Percentiles rank a stretch among this genome's conserved stretches.
phyloP scores from a whole-genome alignment of 2,329 filamentous ascomycete genomes.

The Calonectria honghensis region DNA sequence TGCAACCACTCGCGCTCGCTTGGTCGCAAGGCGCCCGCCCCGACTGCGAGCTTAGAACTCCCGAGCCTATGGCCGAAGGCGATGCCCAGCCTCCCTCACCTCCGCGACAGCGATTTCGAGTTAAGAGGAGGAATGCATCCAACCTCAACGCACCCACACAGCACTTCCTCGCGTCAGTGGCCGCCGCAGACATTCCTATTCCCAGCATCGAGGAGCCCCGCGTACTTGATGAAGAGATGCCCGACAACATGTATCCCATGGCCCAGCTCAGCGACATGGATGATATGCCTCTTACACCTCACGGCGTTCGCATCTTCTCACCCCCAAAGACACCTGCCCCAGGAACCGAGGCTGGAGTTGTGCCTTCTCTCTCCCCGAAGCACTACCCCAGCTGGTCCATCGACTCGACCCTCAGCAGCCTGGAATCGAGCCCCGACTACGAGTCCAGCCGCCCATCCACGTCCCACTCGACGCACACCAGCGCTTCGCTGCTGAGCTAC shows the following conservation, averaged over 20 bases:
- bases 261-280: constrained; percentile 60
- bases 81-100: constrained; percentile 67
- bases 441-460: constrained; percentile 77
- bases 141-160: constrained; percentile 75
- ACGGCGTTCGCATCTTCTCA: constrained; percentile 66
- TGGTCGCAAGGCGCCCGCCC: constrained; percentile 66
- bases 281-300: constrained; percentile 54
- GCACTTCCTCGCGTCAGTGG: constrained; percentile 80
- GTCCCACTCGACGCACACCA: constrained; percentile 76
- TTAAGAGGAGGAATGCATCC: constrained; percentile 74
- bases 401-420: constrained; percentile 73
- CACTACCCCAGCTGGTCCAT: constrained; percentile 77
- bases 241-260: constrained; percentile 60
- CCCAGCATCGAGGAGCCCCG: constrained; percentile 78
- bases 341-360: constrained; percentile 64
- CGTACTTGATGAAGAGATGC: constrained; percentile 67
- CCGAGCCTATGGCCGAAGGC: constrained; percentile 67
- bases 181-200: constrained; percentile 78
- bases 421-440: constrained; percentile 75
- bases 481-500: constrained; percentile 74
- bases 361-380: constrained; percentile 65
- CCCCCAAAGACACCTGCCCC: constrained; percentile 77
- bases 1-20: constrained; percentile 66
- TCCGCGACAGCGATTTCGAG: constrained; percentile 71
- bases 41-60: constrained; percentile 68